Percentiles rank a stretch among this genome's conserved stretches.
Conservation (phyloP, 2,329 filamentous ascomycete genomes). For the Calonectria crousiana region DNA sequence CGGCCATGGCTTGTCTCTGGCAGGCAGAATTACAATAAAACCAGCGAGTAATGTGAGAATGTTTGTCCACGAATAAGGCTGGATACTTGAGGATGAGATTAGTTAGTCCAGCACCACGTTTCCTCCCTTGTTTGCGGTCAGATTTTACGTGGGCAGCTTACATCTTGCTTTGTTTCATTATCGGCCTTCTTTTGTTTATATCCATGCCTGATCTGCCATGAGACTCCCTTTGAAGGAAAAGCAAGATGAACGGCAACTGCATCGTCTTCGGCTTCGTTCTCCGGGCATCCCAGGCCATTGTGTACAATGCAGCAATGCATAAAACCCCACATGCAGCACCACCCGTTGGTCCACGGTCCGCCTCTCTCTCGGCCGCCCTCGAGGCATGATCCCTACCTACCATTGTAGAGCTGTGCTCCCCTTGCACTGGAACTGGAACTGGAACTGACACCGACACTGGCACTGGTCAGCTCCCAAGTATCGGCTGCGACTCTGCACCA, state of each 20-base stretch:
- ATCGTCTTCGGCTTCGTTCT: too few relatives aligned
- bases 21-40: not conserved
- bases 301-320: conserved; percentile 4
- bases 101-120: not conserved
- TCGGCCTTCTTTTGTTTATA: not conserved
- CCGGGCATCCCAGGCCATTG: not conserved
- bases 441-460: not conserved
- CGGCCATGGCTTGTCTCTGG: not conserved
- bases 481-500: not conserved
- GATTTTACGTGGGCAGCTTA: not conserved
- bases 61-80: not conserved
- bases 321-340: not conserved
- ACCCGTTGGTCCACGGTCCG: conserved; percentile 3
- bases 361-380: not conserved
- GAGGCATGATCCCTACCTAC: not conserved
- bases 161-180: not conserved
- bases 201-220: not conserved
- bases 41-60: not conserved
- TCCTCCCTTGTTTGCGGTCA: not conserved
- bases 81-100: not conserved
- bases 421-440: not conserved
- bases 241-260: not conserved
- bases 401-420: not conserved
- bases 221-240: not conserved
- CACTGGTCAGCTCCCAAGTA: not conserved